A percentile compares a stretch with the other conserved stretches of the same genome.
These are phyloP conservation scores for Penicillium tannophilum DNA, from an alignment of 495 filamentous ascomycete species.

Conservation along the genomic window DNA sequence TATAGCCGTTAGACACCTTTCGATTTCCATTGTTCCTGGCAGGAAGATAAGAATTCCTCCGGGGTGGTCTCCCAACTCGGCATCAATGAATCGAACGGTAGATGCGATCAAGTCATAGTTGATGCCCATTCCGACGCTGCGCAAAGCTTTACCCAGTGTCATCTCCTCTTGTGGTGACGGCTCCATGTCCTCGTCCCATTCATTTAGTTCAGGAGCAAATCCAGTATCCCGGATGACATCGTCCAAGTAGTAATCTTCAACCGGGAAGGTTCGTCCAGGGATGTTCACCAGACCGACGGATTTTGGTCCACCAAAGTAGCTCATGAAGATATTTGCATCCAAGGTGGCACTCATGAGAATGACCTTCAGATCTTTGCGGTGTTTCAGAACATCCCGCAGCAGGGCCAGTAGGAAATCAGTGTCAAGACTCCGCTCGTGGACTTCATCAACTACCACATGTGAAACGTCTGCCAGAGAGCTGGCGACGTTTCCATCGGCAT, in stretches of 20 bases:
- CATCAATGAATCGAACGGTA: conserved; percentile 78
- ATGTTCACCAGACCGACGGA: conserved; percentile 82
- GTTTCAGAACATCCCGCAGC: conserved; percentile 77
- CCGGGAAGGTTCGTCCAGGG: conserved; percentile 84
- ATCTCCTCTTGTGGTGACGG: conserved; percentile 39
- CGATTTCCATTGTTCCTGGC: conserved; percentile 84
- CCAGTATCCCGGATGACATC: conserved; percentile 80
- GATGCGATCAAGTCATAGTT: conserved; percentile 89
- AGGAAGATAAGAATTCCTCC: conserved; percentile 95
- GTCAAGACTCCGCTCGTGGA: conserved; percentile 93
- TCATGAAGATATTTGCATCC: conserved; percentile 81
- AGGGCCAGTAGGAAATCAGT: conserved; percentile 93
- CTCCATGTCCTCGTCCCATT: conserved; percentile 38
- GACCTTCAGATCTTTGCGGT: conserved; percentile 81
- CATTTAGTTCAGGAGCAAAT: conserved; percentile 55
- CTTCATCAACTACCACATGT: conserved; percentile 95
- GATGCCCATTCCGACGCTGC: conserved; percentile 79
- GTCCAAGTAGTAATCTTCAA: conserved; percentile 87
- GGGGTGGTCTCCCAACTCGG: conserved; percentile 63
- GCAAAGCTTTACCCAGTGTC: conserved; percentile 65
- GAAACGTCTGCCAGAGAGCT: conserved; percentile 84
- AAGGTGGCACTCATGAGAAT: conserved; percentile 98
- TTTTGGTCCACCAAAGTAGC: conserved; percentile 74
- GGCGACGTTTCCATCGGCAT: conserved; percentile 72
- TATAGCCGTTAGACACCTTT: conserved; percentile 72